Conservation (phyloP, 75 land plant genomes). For the Isoetes taiwanensis region DNA sequence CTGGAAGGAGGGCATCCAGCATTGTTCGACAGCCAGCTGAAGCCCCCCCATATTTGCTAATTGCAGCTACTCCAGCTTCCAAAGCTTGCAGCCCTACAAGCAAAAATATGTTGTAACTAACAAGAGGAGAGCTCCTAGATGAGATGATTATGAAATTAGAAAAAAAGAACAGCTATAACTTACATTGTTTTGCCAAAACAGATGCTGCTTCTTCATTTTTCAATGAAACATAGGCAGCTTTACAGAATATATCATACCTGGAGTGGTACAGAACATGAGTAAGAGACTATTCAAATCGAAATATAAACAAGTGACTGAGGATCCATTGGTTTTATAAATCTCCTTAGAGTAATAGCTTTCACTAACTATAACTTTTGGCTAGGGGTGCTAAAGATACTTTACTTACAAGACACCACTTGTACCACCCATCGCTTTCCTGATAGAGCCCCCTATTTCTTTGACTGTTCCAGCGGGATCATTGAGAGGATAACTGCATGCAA, state of each 20-base stretch:
- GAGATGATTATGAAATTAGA: too few relatives aligned
- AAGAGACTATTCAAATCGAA: not conserved
- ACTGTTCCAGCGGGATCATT: constrained; percentile 88
- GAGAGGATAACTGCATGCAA: constrained; percentile 76
- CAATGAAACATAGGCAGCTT: constrained; percentile 67
- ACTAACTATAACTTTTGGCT: too few relatives aligned
- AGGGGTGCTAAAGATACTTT: too few relatives aligned
- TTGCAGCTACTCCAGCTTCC: constrained; percentile 75
- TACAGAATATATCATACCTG: constrained; percentile 81
- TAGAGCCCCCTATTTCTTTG: constrained; percentile 68
- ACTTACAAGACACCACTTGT: constrained; percentile 89
- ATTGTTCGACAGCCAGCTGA: constrained; percentile 73
- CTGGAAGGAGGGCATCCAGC: constrained; percentile 93
- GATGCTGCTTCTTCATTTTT: constrained; percentile 22
- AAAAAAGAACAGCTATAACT: too few relatives aligned
- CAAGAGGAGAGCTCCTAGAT: not conserved
- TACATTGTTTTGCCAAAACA: constrained; percentile 41
- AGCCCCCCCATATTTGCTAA: constrained; percentile 95
- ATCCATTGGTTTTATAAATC: too few relatives aligned
- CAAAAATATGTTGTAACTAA: not conserved
- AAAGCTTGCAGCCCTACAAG: constrained; percentile 68
- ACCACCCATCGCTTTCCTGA: constrained; percentile 88
- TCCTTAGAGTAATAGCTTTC: too few relatives aligned
- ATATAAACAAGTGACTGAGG: not conserved
- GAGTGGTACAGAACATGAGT: not conserved